Evolutionary conservation across 2,329 filamentous ascomycete genomes (phyloP).

Genomic region (Diaporthe vexans): DNA sequence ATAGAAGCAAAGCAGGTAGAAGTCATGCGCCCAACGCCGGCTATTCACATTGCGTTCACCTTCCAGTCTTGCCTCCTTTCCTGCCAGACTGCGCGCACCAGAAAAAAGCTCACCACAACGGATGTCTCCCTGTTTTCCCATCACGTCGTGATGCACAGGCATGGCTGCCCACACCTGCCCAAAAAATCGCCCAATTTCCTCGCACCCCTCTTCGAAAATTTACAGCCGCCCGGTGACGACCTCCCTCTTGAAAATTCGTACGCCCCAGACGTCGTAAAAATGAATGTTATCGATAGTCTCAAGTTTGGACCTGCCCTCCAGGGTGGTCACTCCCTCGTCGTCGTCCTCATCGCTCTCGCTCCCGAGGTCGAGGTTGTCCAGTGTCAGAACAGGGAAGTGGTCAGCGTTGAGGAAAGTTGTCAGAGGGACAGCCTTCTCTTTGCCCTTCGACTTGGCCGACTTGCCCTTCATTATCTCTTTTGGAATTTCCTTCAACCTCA

Average conservation of each 20-base stretch:
- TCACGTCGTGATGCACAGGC: neutral
- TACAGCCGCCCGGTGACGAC: constrained; percentile 60
- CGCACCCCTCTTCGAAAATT: constrained; percentile 32
- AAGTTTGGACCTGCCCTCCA: constrained; percentile 49
- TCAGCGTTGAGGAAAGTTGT: constrained; percentile 38
- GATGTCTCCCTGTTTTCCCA: neutral
- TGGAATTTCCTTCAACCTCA: constrained; percentile 55
- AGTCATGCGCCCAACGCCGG: constrained; percentile 33
- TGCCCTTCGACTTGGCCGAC: constrained; percentile 52
- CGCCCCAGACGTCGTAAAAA: constrained; percentile 61
- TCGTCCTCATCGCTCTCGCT: constrained; percentile 53
- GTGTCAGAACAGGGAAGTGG: constrained; percentile 48
- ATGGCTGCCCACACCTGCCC: neutral
- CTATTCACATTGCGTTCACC: constrained; percentile 28
- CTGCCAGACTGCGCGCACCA: neutral
- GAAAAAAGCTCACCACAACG: neutral
- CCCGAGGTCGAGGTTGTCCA: constrained; percentile 43
- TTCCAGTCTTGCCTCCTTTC: neutral
- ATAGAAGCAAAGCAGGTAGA: constrained; percentile 2
- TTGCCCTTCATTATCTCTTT: constrained; percentile 49
- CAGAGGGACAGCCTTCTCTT: constrained; percentile 49
- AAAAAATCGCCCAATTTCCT: neutral
- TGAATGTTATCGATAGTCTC: constrained; percentile 56
- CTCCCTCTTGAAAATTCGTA: constrained; percentile 72
- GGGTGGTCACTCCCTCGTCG: constrained; percentile 47